Base-by-base conservation (phyloP, 2,329 filamentous ascomycete genomes). In the Elsinoe perseae region DNA sequence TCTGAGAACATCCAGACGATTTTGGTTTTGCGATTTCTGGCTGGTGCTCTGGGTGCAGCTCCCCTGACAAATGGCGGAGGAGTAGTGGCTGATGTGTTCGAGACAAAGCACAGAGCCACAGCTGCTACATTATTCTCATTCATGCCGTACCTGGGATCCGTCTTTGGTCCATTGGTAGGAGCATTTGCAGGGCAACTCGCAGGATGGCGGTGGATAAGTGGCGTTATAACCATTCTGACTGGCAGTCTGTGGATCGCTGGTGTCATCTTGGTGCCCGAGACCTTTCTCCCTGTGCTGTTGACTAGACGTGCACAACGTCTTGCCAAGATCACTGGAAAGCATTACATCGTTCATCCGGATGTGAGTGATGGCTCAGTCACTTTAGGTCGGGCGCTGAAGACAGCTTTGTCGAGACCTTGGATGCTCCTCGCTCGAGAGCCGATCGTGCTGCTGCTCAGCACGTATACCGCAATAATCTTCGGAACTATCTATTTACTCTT, bases 191-290 rank as follows among this genome's bases (percentile, higher is more conserved):
- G 81, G 16, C 73, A 82, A 64, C 74, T 75, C 1, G 75, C 75
- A 2, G 83, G 83, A 42, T 87, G 84, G 85, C 75, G 81, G 60
- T 88, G 85, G 85, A 78, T 87, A 23, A 75, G 81, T 69, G 82
- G 81, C 2, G 68, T 86, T 56, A 76, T 82, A 68, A 75, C 79
- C 52, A 80, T 82, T 58, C 84, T 87, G 65, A 83, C 80, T 2
- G 82, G 81, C 9, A 69, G 76, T 9, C 75, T 85, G 50, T 84
- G 80, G 77, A 75, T 83, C 48, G 48, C 76, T 46, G 77, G 75
- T 55, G 64, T 73, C 0, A 58, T 82, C 27, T 61, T 76, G 32
- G 74, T 83, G 2, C 80, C 80, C 1, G 81, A 84, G 68, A 84
- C 81, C 0, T 84, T 83, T 62, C 72, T 77, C 0, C 80, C 81